phyloP scores from a whole-genome alignment of 2,329 filamentous ascomycete species.

The Aspergillus sp. region DNA sequence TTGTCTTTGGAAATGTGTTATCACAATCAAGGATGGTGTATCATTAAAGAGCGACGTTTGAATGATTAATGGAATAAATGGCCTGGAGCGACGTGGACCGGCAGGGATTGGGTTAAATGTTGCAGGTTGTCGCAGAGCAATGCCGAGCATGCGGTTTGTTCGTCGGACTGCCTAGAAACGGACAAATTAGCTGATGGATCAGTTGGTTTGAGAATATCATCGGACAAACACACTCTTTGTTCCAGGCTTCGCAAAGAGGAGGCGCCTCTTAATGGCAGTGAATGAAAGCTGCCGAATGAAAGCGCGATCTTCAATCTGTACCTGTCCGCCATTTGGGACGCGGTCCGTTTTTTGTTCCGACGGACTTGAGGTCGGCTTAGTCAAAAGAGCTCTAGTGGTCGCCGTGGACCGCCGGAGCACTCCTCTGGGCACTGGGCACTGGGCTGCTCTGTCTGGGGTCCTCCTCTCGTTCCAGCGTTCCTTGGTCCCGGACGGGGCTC shows the following conservation, averaged over 20 bases:
- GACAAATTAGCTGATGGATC: not conserved
- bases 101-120: not conserved
- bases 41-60: not conserved
- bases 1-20: not conserved
- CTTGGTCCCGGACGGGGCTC: slow-evolving; percentile 13
- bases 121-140: not conserved
- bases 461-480: slow-evolving; percentile 1
- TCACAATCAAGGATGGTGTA: not conserved
- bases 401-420: not conserved
- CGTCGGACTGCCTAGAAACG: not conserved
- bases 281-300: not conserved
- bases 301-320: not conserved
- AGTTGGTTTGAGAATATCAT: not conserved
- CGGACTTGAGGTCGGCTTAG: slow-evolving; percentile 1
- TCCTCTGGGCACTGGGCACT: too few relatives aligned
- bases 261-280: not conserved
- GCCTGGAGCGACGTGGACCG: not conserved
- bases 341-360: slow-evolving; percentile 8
- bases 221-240: not conserved
- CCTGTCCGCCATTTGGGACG: not conserved
- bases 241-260: not conserved
- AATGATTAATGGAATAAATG: not conserved
- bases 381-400: slow-evolving; percentile 3
- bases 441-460: too few relatives aligned
- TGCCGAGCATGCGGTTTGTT: not conserved